Evolutionary conservation across 1,139 yeast species (phyloP), one percentile per base, ranked within the genome.

Genomic region (Geotrichum europaeum): DNA sequence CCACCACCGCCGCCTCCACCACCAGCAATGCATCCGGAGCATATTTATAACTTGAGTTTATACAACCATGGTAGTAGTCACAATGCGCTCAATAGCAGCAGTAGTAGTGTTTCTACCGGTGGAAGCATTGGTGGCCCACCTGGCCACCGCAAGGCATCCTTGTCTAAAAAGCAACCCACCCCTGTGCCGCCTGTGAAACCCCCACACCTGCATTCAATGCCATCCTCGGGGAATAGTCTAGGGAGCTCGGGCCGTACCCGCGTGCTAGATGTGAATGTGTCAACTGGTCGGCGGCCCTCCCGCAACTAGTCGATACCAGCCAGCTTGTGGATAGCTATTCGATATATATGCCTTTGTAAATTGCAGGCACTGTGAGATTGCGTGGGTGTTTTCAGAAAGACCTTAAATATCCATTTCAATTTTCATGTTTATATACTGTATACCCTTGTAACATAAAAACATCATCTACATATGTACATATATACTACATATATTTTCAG

Each of bases 141-240:
- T n/a, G 18, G 53, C 49, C 30, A 34, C 18, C 53, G 57, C 34
- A 49, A 32, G 45, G 25, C 32, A 1, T 36, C 47, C 2, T 7
- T 45, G 22, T 36, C 32, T 18, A 24, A 34, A 20, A 24, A 34
- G 51, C 50, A 12, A 12, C 49, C 20, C 22, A 50, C 51, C 15
- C 59, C 61, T 15, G 56, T 55, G 20, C 59, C 56, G 15, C 58
- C 62, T 12, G 58, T 45, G 20, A 60, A 60, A 34, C 62, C 60
- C 36, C 56, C 55, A 10, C 60, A 51, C 18, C 45, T 57, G 15
- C 55, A 57, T 55, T 55, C 55, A 20, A 24, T 30, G 13, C 52
- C 53, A 13, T 45, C 55, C 10, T 25, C 56, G 2, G 52, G 55
- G 22, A n/a, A n/a, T n/a, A 36, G 43, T n/a, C n/a, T 36, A 2